Percentiles rank a stretch among this genome's conserved stretches.
phyloP scores from a whole-genome alignment of 2,329 filamentous ascomycete species.

The Ilyonectria mors-panacis region DNA sequence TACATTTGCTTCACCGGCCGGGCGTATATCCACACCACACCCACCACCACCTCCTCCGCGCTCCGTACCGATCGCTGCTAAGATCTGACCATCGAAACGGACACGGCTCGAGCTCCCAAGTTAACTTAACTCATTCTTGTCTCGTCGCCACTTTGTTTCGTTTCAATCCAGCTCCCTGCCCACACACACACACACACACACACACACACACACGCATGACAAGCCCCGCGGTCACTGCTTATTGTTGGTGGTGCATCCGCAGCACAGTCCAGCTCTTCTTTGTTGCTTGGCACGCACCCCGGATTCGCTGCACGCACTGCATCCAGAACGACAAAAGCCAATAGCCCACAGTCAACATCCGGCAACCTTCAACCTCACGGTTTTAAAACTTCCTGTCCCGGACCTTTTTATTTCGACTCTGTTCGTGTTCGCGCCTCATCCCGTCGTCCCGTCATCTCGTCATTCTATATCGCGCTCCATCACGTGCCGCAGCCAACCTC shows the following conservation, averaged over 20 bases:
- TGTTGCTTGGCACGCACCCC: neutral
- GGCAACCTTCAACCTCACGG: neutral
- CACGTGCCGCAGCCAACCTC: slow-evolving; percentile 23
- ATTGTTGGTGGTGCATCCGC: neutral
- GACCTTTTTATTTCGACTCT: neutral
- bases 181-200: no score
- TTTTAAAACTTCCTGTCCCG: neutral
- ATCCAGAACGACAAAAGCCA: neutral
- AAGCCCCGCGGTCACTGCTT: neutral
- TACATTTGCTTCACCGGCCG: neutral
- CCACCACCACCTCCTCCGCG: neutral
- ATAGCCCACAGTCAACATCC: neutral
- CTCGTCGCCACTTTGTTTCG: neutral
- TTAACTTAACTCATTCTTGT: neutral
- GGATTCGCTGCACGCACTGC: neutral
- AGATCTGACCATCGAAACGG: neutral
- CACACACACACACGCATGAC: neutral
- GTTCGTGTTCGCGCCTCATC: neutral
- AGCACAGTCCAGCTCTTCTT: neutral
- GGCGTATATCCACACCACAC: neutral
- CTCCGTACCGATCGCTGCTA: neutral
- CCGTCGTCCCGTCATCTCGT: neutral
- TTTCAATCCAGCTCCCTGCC: neutral
- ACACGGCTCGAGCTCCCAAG: neutral
- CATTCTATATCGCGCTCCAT: neutral